Evolutionary conservation across 73 alveolate species (phyloP).

Genomic region (Paramecium sonneborni): DNA sequence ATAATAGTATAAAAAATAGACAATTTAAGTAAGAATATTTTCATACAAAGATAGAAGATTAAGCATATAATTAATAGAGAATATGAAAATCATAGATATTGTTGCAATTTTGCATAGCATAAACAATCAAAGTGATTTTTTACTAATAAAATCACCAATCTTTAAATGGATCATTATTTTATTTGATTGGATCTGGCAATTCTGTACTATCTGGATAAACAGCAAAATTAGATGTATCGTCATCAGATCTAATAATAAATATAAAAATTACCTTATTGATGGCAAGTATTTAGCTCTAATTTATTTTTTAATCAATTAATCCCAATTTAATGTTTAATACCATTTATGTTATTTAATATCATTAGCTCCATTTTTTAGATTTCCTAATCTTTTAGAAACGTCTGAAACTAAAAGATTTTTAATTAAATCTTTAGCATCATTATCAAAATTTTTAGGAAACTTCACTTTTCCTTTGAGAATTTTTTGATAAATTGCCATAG

Average conservation of each 20-base stretch:
- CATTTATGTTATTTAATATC: conserved; percentile 92
- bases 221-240: conserved; percentile 89
- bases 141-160: conserved; percentile 76
- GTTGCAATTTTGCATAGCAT: background rate
- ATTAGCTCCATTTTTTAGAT: conserved; percentile 86
- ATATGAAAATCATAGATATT: background rate
- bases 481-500: conserved; percentile 96
- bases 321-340: conserved; percentile 76
- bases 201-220: conserved; percentile 91
- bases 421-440: conserved; percentile 78
- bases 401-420: conserved; percentile 89
- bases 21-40: too few species aligned
- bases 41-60: too few species aligned
- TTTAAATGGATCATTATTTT: conserved; percentile 89
- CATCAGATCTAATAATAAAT: conserved; percentile 65
- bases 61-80: background rate
- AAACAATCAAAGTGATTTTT: background rate
- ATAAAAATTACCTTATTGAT: conserved; percentile 54
- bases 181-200: conserved; percentile 72
- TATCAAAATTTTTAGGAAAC: conserved; percentile 88
- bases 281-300: conserved; percentile 73
- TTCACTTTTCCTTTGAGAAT: conserved; percentile 87
- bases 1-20: too few species aligned
- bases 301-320: conserved; percentile 69
- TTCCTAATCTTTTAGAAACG: conserved; percentile 86